Base-by-base conservation (phyloP, 2,329 filamentous ascomycete species). In the Nothophoma quercina region DNA sequence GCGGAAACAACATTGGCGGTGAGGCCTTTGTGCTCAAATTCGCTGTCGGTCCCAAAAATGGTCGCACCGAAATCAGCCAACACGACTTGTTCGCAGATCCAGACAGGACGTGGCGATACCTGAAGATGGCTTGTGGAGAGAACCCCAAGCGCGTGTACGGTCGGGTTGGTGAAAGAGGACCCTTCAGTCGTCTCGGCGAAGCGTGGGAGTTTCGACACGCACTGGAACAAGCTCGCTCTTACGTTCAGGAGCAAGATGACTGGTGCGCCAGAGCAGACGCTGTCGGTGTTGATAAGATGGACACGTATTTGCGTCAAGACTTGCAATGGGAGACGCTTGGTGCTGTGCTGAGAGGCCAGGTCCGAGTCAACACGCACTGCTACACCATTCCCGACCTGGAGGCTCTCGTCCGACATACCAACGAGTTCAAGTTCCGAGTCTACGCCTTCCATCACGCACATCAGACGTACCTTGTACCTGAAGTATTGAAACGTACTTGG, bases 81-180 rank as follows among this genome's bases (percentile, higher is more conserved):
- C 74, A 78, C 88, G 49, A 51, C 9, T 12, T 51, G 4, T 35
- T 51, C n/a, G 49, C 49, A 22, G 49, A 51, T 43, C 86, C 86
- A 0, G 85, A 87, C 33, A 78, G 79, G 18, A 83, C 77, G 54
- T 88, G 86, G 83, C 80, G 88, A 16, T 90, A 88, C 70, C 88
- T 90, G 80, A 90, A 90, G 75, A 90, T 90, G 87, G 88, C 88
- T 0, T 90, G 87, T 58, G 87, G 87, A 28, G 87, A 90, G 72
- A 90, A 90, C 62, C 77, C 87, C 1, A 88, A 88, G 74, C 75
- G 79, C 1, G 75, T 85, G 0, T 87, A 88, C 54, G 85, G 85
- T 0, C 40, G 26, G 25, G 21, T 46, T 21, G 49, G 49, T 10
- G 46, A 50, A 10, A 34, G 39, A 3, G 49, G 49, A 3, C 49